Evolutionary conservation across 495 filamentous ascomycete species (phyloP).

Genomic region (Corynascus novoguineensis): DNA sequence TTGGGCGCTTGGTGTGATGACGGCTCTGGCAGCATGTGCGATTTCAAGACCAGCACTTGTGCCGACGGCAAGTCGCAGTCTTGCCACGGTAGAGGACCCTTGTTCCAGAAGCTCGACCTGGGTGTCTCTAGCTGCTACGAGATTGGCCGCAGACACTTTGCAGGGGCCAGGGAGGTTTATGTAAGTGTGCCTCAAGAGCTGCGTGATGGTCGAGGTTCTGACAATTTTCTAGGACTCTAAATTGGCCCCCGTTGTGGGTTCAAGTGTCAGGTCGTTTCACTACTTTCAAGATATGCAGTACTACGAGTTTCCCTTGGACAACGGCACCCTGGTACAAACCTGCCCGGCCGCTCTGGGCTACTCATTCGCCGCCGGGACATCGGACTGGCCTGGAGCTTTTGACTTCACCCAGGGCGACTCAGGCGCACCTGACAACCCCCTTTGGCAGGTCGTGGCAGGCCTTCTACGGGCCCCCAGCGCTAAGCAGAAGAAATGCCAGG

Average conservation of each 20-base stretch:
- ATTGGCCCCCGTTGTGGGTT: constrained; percentile 40
- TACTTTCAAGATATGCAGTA: constrained; percentile 60
- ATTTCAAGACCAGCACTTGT: constrained; percentile 72
- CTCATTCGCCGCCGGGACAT: constrained; percentile 89
- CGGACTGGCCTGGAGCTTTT: constrained; percentile 85
- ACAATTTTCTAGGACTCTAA: constrained; percentile 33
- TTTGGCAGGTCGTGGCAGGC: constrained; percentile 75
- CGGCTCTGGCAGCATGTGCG: constrained; percentile 59
- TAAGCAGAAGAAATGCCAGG: constrained; percentile 71
- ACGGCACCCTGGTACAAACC: constrained; percentile 67
- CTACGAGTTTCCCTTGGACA: constrained; percentile 62
- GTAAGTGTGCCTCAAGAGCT: constrained; percentile 30
- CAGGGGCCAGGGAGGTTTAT: constrained; percentile 57
- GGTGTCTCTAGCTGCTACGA: constrained; percentile 70
- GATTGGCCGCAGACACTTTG: constrained; percentile 63
- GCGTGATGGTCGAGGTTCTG: background rate
- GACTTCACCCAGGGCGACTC: constrained; percentile 88
- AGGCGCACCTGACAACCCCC: constrained; percentile 61
- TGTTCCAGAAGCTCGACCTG: constrained; percentile 62
- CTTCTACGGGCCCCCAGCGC: constrained; percentile 65
- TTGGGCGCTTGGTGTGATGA: constrained; percentile 79
- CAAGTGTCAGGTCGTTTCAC: constrained; percentile 59
- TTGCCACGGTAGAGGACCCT: constrained; percentile 79
- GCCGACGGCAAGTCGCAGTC: constrained; percentile 59
- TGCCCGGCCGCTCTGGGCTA: constrained; percentile 91